A percentile compares a stretch with the other conserved stretches of the same genome.
These are phyloP conservation scores for Podospora anserina DNA, from an alignment of 495 filamentous ascomycete genomes.

Conservation along the genomic window DNA sequence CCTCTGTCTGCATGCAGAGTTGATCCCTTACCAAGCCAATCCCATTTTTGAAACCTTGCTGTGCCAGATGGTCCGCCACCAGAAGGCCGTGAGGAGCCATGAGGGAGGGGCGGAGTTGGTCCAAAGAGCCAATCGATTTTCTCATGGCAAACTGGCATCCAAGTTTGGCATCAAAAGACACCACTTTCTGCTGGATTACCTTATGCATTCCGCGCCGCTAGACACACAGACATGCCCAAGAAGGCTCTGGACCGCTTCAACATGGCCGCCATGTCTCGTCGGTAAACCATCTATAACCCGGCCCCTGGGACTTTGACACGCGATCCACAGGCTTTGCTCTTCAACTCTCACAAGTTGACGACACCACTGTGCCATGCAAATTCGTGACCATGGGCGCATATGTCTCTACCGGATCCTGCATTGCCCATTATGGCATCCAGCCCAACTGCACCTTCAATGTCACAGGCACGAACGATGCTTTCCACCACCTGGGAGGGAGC, in stretches of 20 bases:
- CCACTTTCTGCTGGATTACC: neutral
- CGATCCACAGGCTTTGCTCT: neutral
- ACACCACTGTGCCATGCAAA: neutral
- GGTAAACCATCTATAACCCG: neutral
- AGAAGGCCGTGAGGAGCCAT: neutral
- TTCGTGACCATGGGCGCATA: constrained; percentile 20
- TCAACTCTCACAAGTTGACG: neutral
- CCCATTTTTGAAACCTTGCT: constrained; percentile 1
- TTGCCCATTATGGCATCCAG: constrained; percentile 1
- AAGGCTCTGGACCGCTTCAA: neutral
- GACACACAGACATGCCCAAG: neutral
- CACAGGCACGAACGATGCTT: constrained; percentile 5
- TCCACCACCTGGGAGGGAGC: constrained; percentile 4
- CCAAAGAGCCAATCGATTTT: neutral
- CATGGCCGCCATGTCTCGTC: neutral
- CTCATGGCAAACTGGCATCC: neutral
- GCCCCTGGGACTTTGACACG: neutral
- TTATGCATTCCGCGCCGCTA: constrained; percentile 1
- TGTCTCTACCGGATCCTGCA: constrained; percentile 14
- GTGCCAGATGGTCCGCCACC: neutral
- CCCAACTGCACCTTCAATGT: constrained; percentile 15
- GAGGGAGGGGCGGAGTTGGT: neutral
- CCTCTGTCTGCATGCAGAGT: constrained; percentile 4
- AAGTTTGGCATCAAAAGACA: neutral
- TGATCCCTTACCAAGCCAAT: neutral